Percentiles rank a stretch among this genome's conserved stretches.
Evolutionary conservation across 2,329 filamentous ascomycete genomes (phyloP).

Genomic region (Coniochaeta pulveracea): DNA sequence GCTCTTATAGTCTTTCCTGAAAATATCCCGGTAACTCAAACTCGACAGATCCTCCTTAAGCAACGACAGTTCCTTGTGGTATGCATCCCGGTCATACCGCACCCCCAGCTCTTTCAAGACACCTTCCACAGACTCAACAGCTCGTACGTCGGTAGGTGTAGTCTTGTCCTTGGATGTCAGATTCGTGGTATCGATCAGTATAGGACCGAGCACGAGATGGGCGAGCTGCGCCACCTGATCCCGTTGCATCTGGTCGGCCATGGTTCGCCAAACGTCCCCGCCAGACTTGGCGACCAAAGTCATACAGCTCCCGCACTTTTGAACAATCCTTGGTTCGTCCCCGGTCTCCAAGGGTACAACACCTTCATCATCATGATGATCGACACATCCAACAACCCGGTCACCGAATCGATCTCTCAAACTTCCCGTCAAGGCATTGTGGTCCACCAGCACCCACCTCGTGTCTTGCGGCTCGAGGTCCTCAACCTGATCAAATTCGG

Average conservation of each 20-base stretch:
- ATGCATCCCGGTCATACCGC: slow-evolving; percentile 39
- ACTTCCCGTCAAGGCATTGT: slow-evolving; percentile 59
- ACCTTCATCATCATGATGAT: slow-evolving; percentile 69
- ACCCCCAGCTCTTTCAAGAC: slow-evolving; percentile 9
- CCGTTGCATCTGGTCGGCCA: slow-evolving; percentile 16
- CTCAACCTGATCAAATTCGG: slow-evolving; percentile 28
- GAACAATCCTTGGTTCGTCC: slow-evolving; percentile 47
- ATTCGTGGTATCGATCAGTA: slow-evolving; percentile 64
- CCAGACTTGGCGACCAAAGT: slow-evolving; percentile 56
- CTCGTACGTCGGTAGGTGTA: slow-evolving; percentile 45
- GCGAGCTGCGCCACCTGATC: slow-evolving; percentile 48
- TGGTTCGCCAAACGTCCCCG: slow-evolving; percentile 42
- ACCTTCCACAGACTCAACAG: slow-evolving; percentile 48
- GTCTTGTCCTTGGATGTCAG: slow-evolving; percentile 54
- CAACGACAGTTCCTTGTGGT: slow-evolving; percentile 45
- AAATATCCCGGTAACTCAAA: slow-evolving; percentile 52
- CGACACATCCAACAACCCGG: slow-evolving; percentile 54
- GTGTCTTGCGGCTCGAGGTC: slow-evolving; percentile 42
- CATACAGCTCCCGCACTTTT: slow-evolving; percentile 60
- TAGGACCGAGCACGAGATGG: slow-evolving; percentile 54
- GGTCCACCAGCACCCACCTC: slow-evolving; percentile 66
- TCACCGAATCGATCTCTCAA: slow-evolving; percentile 40
- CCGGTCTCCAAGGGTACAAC: slow-evolving; percentile 32
- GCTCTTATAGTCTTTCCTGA: slow-evolving; percentile 78
- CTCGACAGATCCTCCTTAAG: slow-evolving; percentile 58